Conservation (phyloP, 2,329 filamentous ascomycete species). For the Fusarium sororula region DNA sequence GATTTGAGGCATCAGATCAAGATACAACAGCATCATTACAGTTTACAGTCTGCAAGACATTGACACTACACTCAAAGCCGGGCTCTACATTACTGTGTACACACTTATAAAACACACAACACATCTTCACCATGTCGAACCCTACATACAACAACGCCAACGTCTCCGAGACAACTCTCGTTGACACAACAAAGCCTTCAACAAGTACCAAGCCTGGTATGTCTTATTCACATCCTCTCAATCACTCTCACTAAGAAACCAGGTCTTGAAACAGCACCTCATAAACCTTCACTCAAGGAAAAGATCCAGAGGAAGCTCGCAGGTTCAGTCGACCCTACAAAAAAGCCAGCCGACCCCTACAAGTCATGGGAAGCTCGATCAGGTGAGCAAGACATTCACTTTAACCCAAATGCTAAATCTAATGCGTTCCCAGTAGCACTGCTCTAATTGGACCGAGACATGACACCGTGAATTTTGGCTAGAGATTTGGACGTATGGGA, state of each 20-base stretch:
- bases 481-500: neutral
- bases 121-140: constrained; percentile 28
- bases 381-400: constrained; percentile 21
- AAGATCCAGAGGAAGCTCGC: constrained; percentile 38
- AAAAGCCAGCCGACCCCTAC: constrained; percentile 31
- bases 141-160: constrained; percentile 33
- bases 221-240: neutral
- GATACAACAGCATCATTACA: constrained; percentile 2
- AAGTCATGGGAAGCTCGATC: constrained; percentile 42
- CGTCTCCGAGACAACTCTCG: constrained; percentile 39
- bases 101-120: neutral
- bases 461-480: neutral
- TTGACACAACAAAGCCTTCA: constrained; percentile 27
- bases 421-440: constrained; percentile 25
- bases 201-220: constrained; percentile 31
- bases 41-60: neutral
- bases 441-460: constrained; percentile 4
- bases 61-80: neutral
- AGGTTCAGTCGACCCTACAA: constrained; percentile 33
- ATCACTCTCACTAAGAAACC: neutral
- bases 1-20: neutral
- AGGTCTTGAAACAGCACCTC: neutral
- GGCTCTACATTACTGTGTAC: no score
- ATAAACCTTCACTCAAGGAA: constrained; percentile 34
- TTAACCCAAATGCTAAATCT: neutral